Conservation (phyloP, 164 flowering plant species). For the Chloranthus sessilifolius region DNA sequence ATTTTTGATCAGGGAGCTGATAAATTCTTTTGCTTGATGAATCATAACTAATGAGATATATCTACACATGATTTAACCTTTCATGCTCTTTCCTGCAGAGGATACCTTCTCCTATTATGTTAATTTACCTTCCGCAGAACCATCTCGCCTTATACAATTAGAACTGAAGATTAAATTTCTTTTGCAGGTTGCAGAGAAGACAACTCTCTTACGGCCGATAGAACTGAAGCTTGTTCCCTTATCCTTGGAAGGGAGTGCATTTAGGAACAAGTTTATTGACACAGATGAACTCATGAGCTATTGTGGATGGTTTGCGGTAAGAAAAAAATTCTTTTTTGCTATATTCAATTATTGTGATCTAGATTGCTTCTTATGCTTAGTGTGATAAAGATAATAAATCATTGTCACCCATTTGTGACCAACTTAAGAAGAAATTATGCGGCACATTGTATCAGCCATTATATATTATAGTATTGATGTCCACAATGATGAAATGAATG, state of each 20-base stretch:
- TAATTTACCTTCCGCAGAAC: neutral
- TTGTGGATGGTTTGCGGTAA: conserved; percentile 86
- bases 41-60: neutral
- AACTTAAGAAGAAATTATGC: no score
- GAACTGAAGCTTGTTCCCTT: conserved; percentile 85
- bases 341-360: neutral
- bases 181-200: conserved; percentile 92
- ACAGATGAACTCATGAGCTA: conserved; percentile 88
- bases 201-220: conserved; percentile 68
- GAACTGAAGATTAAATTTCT: neutral
- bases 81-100: neutral
- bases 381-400: no score
- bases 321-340: conserved; percentile 14
- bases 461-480: no score
- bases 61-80: neutral
- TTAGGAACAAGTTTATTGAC: conserved; percentile 82
- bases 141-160: neutral
- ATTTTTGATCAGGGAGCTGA: no score
- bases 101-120: neutral
- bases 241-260: conserved; percentile 88
- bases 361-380: neutral
- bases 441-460: no score
- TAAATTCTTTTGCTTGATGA: conserved; percentile 5
- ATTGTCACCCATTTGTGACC: no score
- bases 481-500: no score